phyloP scores from a whole-genome alignment of 225 moss, liverwort and hornwort genomes.

The Pseudisothecium myosuroides region DNA sequence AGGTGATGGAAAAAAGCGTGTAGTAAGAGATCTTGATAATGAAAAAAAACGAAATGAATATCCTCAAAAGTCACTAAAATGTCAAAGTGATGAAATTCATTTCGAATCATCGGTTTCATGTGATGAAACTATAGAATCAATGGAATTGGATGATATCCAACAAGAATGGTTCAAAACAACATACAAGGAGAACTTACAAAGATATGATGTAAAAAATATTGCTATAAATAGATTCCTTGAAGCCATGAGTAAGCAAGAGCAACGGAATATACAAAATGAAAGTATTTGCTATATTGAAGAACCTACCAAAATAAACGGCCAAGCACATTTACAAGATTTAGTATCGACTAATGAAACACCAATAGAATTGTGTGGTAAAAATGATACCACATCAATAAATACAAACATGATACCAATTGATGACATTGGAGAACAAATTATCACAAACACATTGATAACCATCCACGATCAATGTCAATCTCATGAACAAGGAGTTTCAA shows the following conservation, averaged over 20 bases:
- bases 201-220: not conserved
- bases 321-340: not conserved
- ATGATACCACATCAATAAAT: not conserved
- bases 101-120: not conserved
- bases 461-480: not conserved
- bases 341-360: not conserved
- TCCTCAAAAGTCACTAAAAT: conserved; percentile 7
- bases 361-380: not conserved
- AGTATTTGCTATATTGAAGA: not conserved
- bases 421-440: not conserved
- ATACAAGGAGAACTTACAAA: not conserved
- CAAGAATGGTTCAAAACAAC: not conserved
- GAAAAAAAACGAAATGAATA: not conserved
- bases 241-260: conserved; percentile 4
- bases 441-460: not conserved
- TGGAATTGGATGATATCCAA: conserved; percentile 2
- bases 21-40: not conserved
- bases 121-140: not conserved
- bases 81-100: not conserved
- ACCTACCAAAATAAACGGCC: not conserved
- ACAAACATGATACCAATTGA: not conserved
- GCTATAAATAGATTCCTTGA: not conserved
- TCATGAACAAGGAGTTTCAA: not conserved
- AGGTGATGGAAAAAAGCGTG: conserved; percentile 10
- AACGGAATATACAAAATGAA: not conserved